Base-by-base conservation (phyloP, 257 asterid species). In the Primulina huaijiensis region DNA sequence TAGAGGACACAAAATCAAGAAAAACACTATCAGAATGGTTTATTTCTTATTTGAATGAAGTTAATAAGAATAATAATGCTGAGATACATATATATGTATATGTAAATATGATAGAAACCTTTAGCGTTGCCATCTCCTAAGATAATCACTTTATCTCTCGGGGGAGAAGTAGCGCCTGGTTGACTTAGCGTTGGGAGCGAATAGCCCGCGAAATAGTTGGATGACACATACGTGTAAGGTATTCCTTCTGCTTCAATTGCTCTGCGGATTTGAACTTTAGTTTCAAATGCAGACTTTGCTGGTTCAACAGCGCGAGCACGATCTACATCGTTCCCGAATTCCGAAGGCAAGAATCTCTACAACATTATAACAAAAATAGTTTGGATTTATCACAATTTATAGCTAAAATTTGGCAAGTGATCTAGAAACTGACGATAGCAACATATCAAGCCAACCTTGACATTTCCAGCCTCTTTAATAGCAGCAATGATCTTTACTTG, bases 321-420 rank as follows among this genome's bases (percentile, higher is more conserved):
- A 66, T 91, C 95, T 23, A 80, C 90, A 38, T 91, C 97, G 60
- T 78, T 72, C 8, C 95, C 90, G 53, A 86, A 91, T 66, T 91
- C 97, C 0, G 97, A 91, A 0, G 97, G 97, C n/a, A 84, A 70
- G 78, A 89, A 91, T 62, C 89, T 87, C 97, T 91, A 78, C 43
- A 53, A 34, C 46, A 11, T 8, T 3, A 17, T 0, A 4, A 16
- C 20, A 46, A 14, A 16, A 46, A 14, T 46, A 5, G 57, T 16
- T 16, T 50, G 57, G 8, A 16, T 14, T 50, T 1, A 35, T 35
- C 14, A 40, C 50, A 40, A 40, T 10, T 10, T 10, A 11, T 40
- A 35, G 2, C 30, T 27, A 27, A 27, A 23, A 27, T 27, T 27
- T 27, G 30, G 30, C 30, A 1, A 27, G 30, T n/a, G n/a, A n/a